Percentiles rank a stretch among this genome's conserved stretches.
phyloP scores from a whole-genome alignment of 1,139 yeast species.

The Geotrichum australiense region DNA sequence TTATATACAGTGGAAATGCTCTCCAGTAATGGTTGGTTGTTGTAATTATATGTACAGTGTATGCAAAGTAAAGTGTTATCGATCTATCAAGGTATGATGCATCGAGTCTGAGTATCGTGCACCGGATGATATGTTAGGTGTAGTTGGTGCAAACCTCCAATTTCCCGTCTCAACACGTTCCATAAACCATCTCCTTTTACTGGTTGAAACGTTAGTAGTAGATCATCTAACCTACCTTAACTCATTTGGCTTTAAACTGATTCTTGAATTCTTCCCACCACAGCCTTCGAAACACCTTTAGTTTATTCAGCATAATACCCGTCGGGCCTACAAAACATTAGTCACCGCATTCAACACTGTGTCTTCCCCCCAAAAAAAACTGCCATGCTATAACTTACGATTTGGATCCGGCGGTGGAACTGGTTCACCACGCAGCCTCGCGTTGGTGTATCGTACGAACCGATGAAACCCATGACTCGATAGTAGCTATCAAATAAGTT shows the following conservation, averaged over 20 bases:
- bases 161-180: no score
- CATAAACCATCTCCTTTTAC: no score
- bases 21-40: no score
- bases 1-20: no score
- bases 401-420: constrained; percentile 18
- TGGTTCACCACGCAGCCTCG: constrained; percentile 17
- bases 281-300: constrained; percentile 14
- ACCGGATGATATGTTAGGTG: no score
- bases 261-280: constrained; percentile 18
- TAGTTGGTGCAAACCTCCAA: no score
- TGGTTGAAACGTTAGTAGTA: no score
- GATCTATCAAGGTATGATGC: no score
- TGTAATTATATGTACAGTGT: no score
- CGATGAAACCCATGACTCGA: constrained; percentile 15
- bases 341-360: not conserved
- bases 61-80: no score
- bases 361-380: not conserved
- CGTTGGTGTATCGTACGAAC: constrained; percentile 18
- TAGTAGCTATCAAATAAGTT: constrained; percentile 9
- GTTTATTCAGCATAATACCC: constrained; percentile 10
- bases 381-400: constrained; percentile 5
- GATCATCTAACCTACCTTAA: no score
- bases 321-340: constrained; percentile 7
- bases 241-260: constrained; percentile 14
- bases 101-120: no score